Conservation (phyloP, 2,329 filamentous ascomycete species). For the Epichloe hybrida region DNA sequence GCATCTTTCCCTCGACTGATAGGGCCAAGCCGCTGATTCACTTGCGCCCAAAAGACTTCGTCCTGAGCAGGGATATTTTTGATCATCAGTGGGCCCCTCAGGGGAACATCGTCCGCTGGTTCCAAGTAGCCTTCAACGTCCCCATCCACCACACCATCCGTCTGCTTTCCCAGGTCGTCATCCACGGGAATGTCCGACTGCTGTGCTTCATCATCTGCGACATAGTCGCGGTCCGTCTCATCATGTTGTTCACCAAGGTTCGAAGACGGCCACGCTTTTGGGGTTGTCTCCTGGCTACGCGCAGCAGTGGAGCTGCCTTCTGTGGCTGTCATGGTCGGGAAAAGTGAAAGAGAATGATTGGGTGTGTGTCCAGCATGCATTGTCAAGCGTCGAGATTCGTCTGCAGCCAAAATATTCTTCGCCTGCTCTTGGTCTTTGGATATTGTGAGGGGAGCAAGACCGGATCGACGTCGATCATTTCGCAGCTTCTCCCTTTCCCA, state of each 20-base stretch:
- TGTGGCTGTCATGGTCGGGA: conserved; percentile 31
- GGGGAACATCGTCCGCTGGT: conserved; percentile 28
- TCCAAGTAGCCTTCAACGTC: conserved; percentile 21
- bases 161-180: background rate
- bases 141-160: background rate
- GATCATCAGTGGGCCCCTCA: conserved; percentile 40
- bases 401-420: conserved; percentile 31
- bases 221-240: background rate
- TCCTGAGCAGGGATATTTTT: conserved; percentile 42
- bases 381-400: conserved; percentile 37
- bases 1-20: conserved; percentile 33
- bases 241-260: background rate
- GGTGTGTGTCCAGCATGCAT: conserved; percentile 53
- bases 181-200: background rate
- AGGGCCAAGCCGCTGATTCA: conserved; percentile 38
- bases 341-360: conserved; percentile 41
- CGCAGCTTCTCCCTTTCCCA: conserved; percentile 3
- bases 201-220: background rate
- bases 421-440: conserved; percentile 26
- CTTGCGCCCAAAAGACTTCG: conserved; percentile 36
- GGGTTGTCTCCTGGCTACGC: conserved; percentile 17
- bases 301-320: conserved; percentile 16
- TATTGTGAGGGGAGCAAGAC: conserved; percentile 5
- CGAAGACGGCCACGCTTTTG: conserved; percentile 11
- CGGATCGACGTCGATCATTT: conserved; percentile 2